Evolutionary conservation across 2,329 filamentous ascomycete genomes (phyloP).

Genomic region (Fusarium buharicum): DNA sequence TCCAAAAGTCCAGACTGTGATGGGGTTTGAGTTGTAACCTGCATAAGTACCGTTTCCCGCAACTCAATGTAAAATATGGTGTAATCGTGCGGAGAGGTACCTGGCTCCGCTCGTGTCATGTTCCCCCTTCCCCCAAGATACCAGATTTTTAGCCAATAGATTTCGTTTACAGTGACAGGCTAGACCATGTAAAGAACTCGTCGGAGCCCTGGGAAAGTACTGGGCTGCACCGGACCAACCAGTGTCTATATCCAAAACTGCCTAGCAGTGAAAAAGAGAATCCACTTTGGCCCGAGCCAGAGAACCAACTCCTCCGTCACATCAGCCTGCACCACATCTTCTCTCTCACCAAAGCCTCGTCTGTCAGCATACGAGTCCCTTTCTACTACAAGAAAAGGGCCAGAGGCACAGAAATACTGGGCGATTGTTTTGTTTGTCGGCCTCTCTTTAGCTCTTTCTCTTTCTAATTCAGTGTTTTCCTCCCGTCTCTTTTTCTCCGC

Average conservation of each 20-base stretch:
- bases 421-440: constrained; percentile 4
- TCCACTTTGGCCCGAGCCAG: constrained; percentile 30
- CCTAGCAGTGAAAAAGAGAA: constrained; percentile 4
- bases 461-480: constrained; percentile 7
- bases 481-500: neutral
- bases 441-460: neutral
- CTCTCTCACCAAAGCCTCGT: constrained; percentile 40
- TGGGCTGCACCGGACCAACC: constrained; percentile 5
- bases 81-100: constrained; percentile 29
- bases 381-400: neutral
- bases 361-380: constrained; percentile 30
- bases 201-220: constrained; percentile 7
- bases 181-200: constrained; percentile 20
- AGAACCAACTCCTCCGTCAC: constrained; percentile 38
- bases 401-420: constrained; percentile 9
- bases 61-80: constrained; percentile 3
- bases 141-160: constrained; percentile 13
- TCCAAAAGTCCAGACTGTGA: constrained; percentile 6
- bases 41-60: constrained; percentile 23
- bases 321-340: constrained; percentile 41
- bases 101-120: constrained; percentile 19
- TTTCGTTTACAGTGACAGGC: neutral
- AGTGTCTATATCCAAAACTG: neutral
- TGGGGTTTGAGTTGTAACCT: constrained; percentile 13
- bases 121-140: constrained; percentile 30